Percentiles rank a stretch among this genome's conserved stretches.
Conservation (phyloP, 2,329 filamentous ascomycete genomes). For the Emergomyces orientalis region DNA sequence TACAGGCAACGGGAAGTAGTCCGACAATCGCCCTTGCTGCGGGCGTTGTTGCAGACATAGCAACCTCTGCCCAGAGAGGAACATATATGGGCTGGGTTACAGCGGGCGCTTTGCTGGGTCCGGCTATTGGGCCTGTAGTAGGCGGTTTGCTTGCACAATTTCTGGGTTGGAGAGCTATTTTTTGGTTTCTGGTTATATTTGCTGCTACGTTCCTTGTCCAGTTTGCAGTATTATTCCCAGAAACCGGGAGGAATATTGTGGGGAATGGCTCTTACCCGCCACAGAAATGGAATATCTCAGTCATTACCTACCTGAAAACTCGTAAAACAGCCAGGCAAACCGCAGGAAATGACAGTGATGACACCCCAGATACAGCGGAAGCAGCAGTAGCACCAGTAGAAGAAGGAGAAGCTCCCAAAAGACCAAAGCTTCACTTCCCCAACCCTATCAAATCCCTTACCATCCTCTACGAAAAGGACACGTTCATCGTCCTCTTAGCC, state of each 20-base stretch:
- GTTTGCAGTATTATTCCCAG: slow-evolving; percentile 48
- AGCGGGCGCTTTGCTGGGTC: slow-evolving; percentile 45
- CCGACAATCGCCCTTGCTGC: slow-evolving; percentile 62
- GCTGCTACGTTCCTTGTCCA: slow-evolving; percentile 43
- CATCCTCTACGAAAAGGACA: slow-evolving; percentile 31
- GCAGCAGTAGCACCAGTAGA: neutral
- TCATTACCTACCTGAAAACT: slow-evolving; percentile 16
- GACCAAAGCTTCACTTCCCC: slow-evolving; percentile 22
- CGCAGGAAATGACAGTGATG: neutral
- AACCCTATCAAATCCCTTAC: slow-evolving; percentile 32
- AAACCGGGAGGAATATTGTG: slow-evolving; percentile 35
- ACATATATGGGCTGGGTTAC: slow-evolving; percentile 62
- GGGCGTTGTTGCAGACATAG: slow-evolving; percentile 63
- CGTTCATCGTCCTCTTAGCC: slow-evolving; percentile 29
- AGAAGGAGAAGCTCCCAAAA: slow-evolving; percentile 4
- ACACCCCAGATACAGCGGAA: neutral
- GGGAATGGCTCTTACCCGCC: slow-evolving; percentile 26
- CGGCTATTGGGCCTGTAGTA: slow-evolving; percentile 49
- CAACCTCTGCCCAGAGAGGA: slow-evolving; percentile 59
- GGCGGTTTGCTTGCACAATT: slow-evolving; percentile 56
- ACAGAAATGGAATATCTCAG: slow-evolving; percentile 18
- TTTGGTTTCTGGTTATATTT: slow-evolving; percentile 57
- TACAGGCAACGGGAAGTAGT: slow-evolving; percentile 57
- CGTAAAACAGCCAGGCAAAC: slow-evolving; percentile 12
- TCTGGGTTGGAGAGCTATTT: slow-evolving; percentile 58